Conservation (phyloP, 1,284 basidiomycete species). For the Anthracocystis walkeri region DNA sequence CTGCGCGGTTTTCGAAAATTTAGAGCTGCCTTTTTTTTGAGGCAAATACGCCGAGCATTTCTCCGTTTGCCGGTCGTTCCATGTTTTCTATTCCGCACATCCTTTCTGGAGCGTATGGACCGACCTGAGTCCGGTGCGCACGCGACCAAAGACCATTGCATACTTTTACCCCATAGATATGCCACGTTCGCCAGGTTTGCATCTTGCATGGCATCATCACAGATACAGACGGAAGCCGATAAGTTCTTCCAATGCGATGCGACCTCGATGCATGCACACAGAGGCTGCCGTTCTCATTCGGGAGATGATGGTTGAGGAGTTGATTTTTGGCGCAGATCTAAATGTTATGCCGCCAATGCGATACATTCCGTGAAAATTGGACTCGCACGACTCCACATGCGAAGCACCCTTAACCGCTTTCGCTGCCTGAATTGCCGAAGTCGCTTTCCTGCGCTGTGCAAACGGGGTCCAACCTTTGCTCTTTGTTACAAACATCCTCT, state of each 20-base stretch:
- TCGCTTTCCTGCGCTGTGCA: not conserved
- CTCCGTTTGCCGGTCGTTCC: slow-evolving; percentile 34
- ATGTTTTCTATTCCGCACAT: slow-evolving; percentile 44
- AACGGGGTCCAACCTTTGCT: slow-evolving; percentile 10
- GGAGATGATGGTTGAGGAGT: no score
- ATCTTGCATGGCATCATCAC: slow-evolving; percentile 1
- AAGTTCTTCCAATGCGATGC: no score
- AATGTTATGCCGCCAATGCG: not conserved
- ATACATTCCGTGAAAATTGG: not conserved
- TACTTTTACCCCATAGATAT: no score
- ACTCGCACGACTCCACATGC: slow-evolving; percentile 43
- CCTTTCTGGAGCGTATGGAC: slow-evolving; percentile 46
- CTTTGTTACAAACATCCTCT: not conserved
- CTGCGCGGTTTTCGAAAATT: not conserved
- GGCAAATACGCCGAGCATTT: slow-evolving; percentile 1
- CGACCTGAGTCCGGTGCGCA: not conserved
- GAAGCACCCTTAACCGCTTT: not conserved
- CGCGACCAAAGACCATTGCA: no score
- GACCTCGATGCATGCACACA: no score
- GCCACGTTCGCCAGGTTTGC: not conserved
- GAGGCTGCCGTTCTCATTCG: no score
- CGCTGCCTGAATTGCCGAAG: slow-evolving; percentile 23
- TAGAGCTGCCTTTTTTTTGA: slow-evolving; percentile 6
- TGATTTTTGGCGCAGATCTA: not conserved
- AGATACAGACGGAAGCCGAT: no score